Conservation (phyloP, 148 eudicot species). For the Pharnaceum exiguum region DNA sequence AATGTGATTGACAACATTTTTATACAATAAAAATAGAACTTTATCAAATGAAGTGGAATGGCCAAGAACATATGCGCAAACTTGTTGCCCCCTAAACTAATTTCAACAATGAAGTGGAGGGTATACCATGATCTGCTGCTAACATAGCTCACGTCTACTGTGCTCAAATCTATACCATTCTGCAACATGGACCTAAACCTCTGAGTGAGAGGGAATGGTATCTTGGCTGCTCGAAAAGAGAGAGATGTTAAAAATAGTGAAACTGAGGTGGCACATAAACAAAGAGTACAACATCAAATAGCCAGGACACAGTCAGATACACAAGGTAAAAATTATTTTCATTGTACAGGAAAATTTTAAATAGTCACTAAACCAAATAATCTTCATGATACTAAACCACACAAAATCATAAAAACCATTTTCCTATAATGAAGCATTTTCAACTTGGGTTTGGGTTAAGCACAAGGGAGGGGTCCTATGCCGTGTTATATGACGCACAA, state of each 20-base stretch:
- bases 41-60: background rate
- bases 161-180: conserved; percentile 95
- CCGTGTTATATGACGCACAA: conserved; percentile 18
- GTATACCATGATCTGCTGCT: conserved; percentile 95
- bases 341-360: too few relatives aligned
- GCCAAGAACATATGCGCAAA: background rate
- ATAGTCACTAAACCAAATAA: too few relatives aligned
- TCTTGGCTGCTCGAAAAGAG: conserved; percentile 64
- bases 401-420: too few relatives aligned
- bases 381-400: too few relatives aligned
- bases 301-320: too few relatives aligned
- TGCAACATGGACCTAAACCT: conserved; percentile 95
- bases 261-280: background rate
- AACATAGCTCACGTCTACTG: conserved; percentile 98
- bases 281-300: background rate
- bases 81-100: background rate
- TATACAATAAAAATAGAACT: background rate
- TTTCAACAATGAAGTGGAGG: conserved; percentile 6
- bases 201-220: conserved; percentile 96
- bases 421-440: too few relatives aligned
- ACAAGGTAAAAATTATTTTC: too few relatives aligned
- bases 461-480: too few relatives aligned
- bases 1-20: background rate
- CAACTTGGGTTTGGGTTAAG: too few relatives aligned
- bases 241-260: background rate